Evolutionary conservation across 78 protist species (phyloP).

Genomic region (Dictyostelium firmibasis): DNA sequence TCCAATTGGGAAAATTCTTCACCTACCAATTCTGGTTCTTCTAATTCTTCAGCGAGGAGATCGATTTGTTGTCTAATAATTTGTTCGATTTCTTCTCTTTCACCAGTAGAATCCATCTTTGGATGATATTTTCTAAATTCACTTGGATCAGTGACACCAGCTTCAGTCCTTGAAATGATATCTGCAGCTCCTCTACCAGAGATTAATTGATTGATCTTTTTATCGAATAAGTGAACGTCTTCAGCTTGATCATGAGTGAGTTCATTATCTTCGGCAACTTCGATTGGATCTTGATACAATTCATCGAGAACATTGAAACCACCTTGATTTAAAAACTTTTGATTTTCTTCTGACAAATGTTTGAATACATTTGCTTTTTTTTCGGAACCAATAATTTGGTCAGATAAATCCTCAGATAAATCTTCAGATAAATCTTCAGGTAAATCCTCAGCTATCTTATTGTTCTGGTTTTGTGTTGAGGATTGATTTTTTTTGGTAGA

Average conservation of each 20-base stretch:
- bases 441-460: too few relatives aligned
- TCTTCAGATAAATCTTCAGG: background rate
- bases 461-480: too few relatives aligned
- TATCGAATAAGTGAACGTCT: background rate
- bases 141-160: background rate
- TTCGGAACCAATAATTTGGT: too few relatives aligned
- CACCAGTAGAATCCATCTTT: background rate
- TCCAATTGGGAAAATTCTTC: too few relatives aligned
- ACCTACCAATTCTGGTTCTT: too few relatives aligned
- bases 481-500: too few relatives aligned
- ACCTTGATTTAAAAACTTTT: background rate
- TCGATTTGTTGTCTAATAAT: too few relatives aligned
- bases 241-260: background rate
- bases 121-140: background rate
- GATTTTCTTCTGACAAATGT: background rate
- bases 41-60: too few relatives aligned
- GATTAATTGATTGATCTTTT: background rate
- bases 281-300: background rate
- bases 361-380: too few relatives aligned
- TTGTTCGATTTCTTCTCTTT: too few relatives aligned
- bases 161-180: background rate
- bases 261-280: background rate
- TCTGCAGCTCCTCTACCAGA: background rate
- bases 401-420: background rate
- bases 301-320: background rate